Base-by-base conservation (phyloP, 306 rosid genomes). In the Ormosia semicastrata region DNA sequence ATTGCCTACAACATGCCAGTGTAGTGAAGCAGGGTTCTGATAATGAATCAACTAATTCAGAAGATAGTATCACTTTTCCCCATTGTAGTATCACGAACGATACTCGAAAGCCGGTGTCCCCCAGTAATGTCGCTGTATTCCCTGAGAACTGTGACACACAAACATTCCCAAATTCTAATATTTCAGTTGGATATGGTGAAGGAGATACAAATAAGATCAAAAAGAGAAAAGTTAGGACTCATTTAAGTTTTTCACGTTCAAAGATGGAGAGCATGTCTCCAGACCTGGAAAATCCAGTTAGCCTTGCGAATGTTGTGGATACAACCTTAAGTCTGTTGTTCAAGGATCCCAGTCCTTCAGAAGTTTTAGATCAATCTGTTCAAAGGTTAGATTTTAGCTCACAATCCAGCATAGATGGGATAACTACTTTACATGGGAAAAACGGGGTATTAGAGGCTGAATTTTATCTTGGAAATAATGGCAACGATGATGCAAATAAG, bases 181-280 rank as follows among this genome's bases (percentile, higher is more conserved):
- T 47, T 69, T 83, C 87, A 41, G 82, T 62, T 77, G 85, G 77
- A 63, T 84, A 74, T 76, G 80, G 75, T 41, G 77, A 78, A 74
- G 89, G 79, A 78, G 86, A 68, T 60, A 44, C 82, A 65, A 70
- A 50, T 71, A 41, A 17, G 83, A 79, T 71, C 53, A 82, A 85
- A 78, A 86, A 76, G 86, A 86, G 85, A 76, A 77, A 79, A 78
- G 78, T 18, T 60, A 72, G 59, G 75, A 83, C 89, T 71, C 85
- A 46, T 65, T 79, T 76, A 39, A 85, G 87, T 11, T n/a, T 80
- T 84, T 78, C 88, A 63, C 75, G 86, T 83, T 60, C 85, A 37
- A 62, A 81, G 77, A 49, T 50, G 37, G 79, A 73, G n/a, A 66
- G 65, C 47, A 68, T 81, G 85, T 66, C 72, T 82, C 71, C 69